phyloP scores from a whole-genome alignment of 306 rosid species.

The Cicer judaicum region DNA sequence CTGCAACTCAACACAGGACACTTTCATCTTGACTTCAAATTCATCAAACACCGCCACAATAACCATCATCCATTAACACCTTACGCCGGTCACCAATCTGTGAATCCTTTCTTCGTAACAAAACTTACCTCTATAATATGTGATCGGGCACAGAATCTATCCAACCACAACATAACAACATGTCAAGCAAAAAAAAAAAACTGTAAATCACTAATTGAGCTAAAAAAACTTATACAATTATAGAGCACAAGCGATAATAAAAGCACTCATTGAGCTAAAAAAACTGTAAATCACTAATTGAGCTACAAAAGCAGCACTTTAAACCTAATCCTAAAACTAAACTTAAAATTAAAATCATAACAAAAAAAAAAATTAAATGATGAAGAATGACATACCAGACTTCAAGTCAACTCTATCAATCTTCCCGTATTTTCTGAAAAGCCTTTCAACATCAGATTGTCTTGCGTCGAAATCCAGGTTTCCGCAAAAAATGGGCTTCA shows the following conservation, averaged over 20 bases:
- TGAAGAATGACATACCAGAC: slow-evolving; percentile 60
- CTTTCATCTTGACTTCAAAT: slow-evolving; percentile 32
- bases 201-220: too few species aligned
- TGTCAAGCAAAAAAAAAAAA: slow-evolving; percentile 22
- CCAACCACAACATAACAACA: slow-evolving; percentile 32
- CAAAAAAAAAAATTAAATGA: neutral
- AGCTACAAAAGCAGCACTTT: slow-evolving; percentile 5
- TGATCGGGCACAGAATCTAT: slow-evolving; percentile 21
- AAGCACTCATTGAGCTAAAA: neutral
- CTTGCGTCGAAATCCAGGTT: slow-evolving; percentile 81
- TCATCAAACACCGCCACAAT: neutral
- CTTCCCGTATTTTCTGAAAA: slow-evolving; percentile 79
- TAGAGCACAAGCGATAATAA: slow-evolving; percentile 8
- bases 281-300: neutral
- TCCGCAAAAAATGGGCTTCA: slow-evolving; percentile 82
- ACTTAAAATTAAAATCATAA: neutral
- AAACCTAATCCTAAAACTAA: neutral
- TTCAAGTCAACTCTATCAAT: slow-evolving; percentile 84
- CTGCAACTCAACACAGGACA: slow-evolving; percentile 47
- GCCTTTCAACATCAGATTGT: slow-evolving; percentile 78
- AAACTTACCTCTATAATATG: slow-evolving; percentile 19
- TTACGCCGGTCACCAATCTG: slow-evolving; percentile 15
- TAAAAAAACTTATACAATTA: slow-evolving; percentile 8
- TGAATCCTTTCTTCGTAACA: neutral
- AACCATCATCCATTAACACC: slow-evolving; percentile 3